Evolutionary conservation across 257 asterid genomes (phyloP).

Genomic region (Salvia splendens): DNA sequence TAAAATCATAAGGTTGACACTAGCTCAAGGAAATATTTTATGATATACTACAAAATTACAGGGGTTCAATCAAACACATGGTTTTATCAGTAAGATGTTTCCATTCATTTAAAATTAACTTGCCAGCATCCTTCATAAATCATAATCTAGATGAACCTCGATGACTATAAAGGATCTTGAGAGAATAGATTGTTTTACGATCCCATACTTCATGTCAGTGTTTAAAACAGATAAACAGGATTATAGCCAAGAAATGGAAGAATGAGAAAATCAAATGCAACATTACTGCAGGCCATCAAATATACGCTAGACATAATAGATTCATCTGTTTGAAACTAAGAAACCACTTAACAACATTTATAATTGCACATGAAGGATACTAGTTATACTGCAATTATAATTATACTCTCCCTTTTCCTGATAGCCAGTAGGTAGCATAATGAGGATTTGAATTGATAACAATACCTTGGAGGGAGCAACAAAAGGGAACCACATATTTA

Average conservation of each 20-base stretch:
- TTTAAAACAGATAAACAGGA: conserved; percentile 7
- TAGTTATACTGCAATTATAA: conserved; percentile 6
- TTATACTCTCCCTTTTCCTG: conserved; percentile 12
- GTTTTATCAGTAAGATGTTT: conserved; percentile 15
- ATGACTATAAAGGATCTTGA: neutral
- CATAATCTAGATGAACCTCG: conserved; percentile 16
- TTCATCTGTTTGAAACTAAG: neutral
- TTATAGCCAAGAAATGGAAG: conserved; percentile 17
- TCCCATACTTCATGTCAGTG: neutral
- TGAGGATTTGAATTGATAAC: too few relatives aligned
- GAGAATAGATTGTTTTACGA: neutral
- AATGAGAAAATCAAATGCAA: neutral
- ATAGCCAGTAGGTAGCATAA: too few relatives aligned
- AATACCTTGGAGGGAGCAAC: too few relatives aligned
- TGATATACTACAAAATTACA: neutral
- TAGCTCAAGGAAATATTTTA: conserved; percentile 14
- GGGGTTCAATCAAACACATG: neutral
- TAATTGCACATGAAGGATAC: conserved; percentile 16
- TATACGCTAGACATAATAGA: conserved; percentile 1
- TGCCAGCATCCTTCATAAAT: conserved; percentile 14
- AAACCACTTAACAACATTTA: conserved; percentile 17
- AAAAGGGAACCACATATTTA: neutral
- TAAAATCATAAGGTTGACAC: conserved; percentile 9
- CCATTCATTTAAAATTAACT: conserved; percentile 11
- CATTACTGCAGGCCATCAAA: conserved; percentile 18